phyloP scores from a whole-genome alignment of 805 yeast genomes.

The Zygotorulaspora sp. region DNA sequence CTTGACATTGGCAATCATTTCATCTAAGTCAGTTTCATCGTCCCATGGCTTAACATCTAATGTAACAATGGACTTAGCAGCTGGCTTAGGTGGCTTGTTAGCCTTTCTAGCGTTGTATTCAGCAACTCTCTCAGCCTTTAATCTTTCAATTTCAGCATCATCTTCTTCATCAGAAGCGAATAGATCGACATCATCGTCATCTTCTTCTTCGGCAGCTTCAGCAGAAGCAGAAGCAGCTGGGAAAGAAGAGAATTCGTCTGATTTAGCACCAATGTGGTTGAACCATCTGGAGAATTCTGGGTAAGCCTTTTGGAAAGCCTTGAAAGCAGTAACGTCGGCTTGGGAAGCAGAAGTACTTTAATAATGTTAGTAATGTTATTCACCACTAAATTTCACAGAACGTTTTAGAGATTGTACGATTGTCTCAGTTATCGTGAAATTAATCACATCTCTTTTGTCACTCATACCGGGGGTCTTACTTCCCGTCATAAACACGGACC shows the following conservation, averaged over 20 bases:
- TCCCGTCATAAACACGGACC: conserved; percentile 99
- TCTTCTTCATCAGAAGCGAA: conserved; percentile 93
- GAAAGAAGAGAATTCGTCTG: conserved; percentile 74
- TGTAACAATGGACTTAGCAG: conserved; percentile 96
- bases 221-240: conserved; percentile 69
- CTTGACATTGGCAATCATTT: conserved; percentile 82
- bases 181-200: conserved; percentile 91
- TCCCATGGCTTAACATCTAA: conserved; percentile 99
- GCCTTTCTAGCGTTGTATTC: conserved; percentile 98
- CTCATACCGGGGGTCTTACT: conserved; percentile 94
- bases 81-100: conserved; percentile 94
- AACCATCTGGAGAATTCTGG: conserved; percentile 98
- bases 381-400: not conserved
- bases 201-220: conserved; percentile 59
- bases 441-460: conserved; percentile 50
- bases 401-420: not conserved
- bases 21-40: conserved; percentile 95
- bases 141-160: conserved; percentile 94
- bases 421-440: conserved; percentile 41
- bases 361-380: conserved; percentile 1
- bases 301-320: conserved; percentile 87
- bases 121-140: conserved; percentile 96
- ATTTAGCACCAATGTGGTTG: conserved; percentile 94
- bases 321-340: conserved; percentile 92
- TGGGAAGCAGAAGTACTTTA: conserved; percentile 81